Evolutionary conservation across 2,329 filamentous ascomycete genomes (phyloP).

Genomic region (Claviceps cyperi): DNA sequence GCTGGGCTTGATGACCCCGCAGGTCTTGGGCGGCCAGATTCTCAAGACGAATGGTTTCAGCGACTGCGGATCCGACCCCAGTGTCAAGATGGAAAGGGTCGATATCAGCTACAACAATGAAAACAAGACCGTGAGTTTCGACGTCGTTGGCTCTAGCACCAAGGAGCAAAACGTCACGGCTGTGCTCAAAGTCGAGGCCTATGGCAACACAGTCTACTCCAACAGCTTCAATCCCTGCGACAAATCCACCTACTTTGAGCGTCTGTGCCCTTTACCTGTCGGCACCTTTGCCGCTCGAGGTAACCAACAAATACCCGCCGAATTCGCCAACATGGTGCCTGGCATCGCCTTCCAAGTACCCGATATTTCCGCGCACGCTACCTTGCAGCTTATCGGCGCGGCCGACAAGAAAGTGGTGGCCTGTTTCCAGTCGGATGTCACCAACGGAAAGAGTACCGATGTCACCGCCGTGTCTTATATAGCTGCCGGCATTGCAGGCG

Average conservation of each 20-base stretch:
- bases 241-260: slow-evolving; percentile 44
- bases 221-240: slow-evolving; percentile 77
- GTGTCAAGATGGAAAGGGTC: slow-evolving; percentile 56
- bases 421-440: slow-evolving; percentile 68
- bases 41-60: slow-evolving; percentile 70
- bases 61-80: slow-evolving; percentile 43
- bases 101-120: slow-evolving; percentile 67
- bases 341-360: slow-evolving; percentile 81
- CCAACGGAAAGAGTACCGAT: slow-evolving; percentile 73
- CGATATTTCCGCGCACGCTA: slow-evolving; percentile 77
- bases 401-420: slow-evolving; percentile 51
- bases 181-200: slow-evolving; percentile 61
- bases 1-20: slow-evolving; percentile 21
- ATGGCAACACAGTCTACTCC: slow-evolving; percentile 67
- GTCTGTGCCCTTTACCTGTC: slow-evolving; percentile 74
- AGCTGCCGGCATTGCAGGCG: slow-evolving; percentile 73
- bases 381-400: slow-evolving; percentile 53
- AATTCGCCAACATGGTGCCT: slow-evolving; percentile 65
- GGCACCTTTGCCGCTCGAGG: slow-evolving; percentile 63
- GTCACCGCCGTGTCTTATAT: slow-evolving; percentile 68
- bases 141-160: slow-evolving; percentile 64
- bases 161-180: slow-evolving; percentile 70
- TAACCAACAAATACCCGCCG: slow-evolving; percentile 52
- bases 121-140: slow-evolving; percentile 60
- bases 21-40: slow-evolving; percentile 51